A percentile compares a stretch with the other conserved stretches of the same genome.
These are phyloP conservation scores for Zopfochytrium polystomum DNA, from an alignment of 371 early-diverging fungal genomes.

Conservation along the genomic window DNA sequence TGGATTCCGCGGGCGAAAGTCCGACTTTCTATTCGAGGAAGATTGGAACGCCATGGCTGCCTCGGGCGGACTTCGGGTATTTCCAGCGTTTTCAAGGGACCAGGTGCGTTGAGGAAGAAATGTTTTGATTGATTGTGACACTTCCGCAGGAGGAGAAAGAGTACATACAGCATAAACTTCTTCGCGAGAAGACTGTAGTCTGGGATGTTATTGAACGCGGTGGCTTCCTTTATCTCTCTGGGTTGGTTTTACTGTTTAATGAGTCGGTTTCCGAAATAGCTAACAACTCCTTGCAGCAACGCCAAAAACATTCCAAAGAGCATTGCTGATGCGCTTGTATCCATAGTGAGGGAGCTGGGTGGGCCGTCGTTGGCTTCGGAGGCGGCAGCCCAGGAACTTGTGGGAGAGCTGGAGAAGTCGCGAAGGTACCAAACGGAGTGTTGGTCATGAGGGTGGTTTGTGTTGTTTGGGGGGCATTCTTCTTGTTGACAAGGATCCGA, in stretches of 20 bases:
- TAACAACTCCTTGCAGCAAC: constrained; percentile 60
- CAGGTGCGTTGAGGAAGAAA: background rate
- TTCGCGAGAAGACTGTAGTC: constrained; percentile 52
- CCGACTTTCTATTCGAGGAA: constrained; percentile 70
- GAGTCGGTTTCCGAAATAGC: background rate
- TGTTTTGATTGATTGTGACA: background rate
- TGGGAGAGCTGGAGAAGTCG: constrained; percentile 59
- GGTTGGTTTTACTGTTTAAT: constrained; percentile 42
- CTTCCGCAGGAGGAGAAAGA: constrained; percentile 52
- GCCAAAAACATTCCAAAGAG: constrained; percentile 80
- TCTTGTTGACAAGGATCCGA: no score
- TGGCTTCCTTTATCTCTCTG: constrained; percentile 69
- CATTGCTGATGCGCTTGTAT: constrained; percentile 69
- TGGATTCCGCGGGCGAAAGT: constrained; percentile 69
- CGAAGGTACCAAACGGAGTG: constrained; percentile 85
- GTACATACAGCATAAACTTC: constrained; percentile 69
- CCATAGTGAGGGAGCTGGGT: no score
- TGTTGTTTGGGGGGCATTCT: no score
- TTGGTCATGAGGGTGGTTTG: constrained; percentile 64
- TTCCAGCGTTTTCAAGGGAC: constrained; percentile 79
- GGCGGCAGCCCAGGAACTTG: constrained; percentile 60
- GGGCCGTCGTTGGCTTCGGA: no score
- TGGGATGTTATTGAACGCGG: constrained; percentile 63
- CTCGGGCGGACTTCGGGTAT: constrained; percentile 55
- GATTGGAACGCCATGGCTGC: constrained; percentile 58